Evolutionary conservation across 139 green algal genomes (phyloP).

Genomic region (Chlorella ohadii): DNA sequence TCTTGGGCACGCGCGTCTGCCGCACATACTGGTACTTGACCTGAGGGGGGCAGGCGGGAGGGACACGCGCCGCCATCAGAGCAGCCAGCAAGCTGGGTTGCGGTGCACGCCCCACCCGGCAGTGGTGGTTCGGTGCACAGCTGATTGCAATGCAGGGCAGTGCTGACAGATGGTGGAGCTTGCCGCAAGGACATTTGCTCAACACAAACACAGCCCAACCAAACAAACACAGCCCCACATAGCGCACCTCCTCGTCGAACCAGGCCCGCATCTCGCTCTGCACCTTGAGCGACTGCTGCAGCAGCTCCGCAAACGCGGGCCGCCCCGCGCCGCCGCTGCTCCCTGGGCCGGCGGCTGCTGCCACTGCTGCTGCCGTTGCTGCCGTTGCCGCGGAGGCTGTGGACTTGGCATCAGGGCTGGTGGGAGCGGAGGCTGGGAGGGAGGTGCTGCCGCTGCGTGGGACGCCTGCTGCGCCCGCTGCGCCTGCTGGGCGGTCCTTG

Average conservation of each 20-base stretch:
- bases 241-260: constrained; percentile 74
- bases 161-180: too few relatives aligned
- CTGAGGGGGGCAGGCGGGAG: not conserved
- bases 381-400: not conserved
- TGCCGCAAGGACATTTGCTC: too few relatives aligned
- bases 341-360: not conserved
- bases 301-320: constrained; percentile 68
- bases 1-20: constrained; percentile 63
- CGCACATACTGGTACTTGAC: constrained; percentile 76
- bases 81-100: too few relatives aligned
- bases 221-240: too few relatives aligned
- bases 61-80: too few relatives aligned
- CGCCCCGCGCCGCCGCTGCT: not conserved
- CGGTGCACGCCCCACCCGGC: too few relatives aligned
- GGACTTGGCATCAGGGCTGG: not conserved
- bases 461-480: not conserved
- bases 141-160: too few relatives aligned
- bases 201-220: too few relatives aligned
- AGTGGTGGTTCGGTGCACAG: too few relatives aligned
- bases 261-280: constrained; percentile 78
- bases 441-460: not conserved
- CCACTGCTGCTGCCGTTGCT: not conserved
- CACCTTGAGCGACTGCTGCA: constrained; percentile 64
- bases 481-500: constrained; percentile 31
- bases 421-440: not conserved